Evolutionary conservation across 148 eudicot species (phyloP).

Genomic region (Cornus suecica): DNA sequence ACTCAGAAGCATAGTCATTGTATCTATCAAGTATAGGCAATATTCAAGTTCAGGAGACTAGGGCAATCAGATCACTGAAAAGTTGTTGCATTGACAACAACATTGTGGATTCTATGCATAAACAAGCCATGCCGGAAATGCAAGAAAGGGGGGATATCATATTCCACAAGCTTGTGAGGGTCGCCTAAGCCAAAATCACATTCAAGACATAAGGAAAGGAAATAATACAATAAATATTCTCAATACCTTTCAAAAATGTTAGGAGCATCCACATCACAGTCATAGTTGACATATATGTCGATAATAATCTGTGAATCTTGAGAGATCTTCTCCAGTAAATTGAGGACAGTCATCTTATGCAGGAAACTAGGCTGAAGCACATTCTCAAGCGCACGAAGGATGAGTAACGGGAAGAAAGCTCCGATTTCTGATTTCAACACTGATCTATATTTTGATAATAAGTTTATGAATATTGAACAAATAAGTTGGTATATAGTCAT

Average conservation of each 20-base stretch:
- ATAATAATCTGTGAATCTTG: conserved; percentile 79
- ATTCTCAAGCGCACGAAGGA: conserved; percentile 94
- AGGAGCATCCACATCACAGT: conserved; percentile 96
- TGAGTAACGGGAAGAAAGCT: conserved; percentile 90
- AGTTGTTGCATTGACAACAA: neutral
- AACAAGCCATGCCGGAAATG: neutral
- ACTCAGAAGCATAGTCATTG: neutral
- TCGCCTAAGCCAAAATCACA: neutral
- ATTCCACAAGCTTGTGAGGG: neutral
- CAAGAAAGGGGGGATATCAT: neutral
- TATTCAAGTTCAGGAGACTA: neutral
- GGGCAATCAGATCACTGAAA: neutral
- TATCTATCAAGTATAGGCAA: neutral
- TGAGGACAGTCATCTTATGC: conserved; percentile 97
- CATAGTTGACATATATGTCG: conserved; percentile 94
- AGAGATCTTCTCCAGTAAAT: conserved; percentile 82
- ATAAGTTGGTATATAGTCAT: conserved; percentile 96
- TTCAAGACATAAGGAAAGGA: neutral
- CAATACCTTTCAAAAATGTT: conserved; percentile 95
- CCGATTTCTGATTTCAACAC: conserved; percentile 95
- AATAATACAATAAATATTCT: conserved; percentile 3
- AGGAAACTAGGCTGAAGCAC: conserved; percentile 94
- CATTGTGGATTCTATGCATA: neutral
- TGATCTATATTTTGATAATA: conserved; percentile 74
- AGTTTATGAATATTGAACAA: conserved; percentile 78